Percentiles rank a stretch among this genome's conserved stretches.
Conservation (phyloP, 1,284 basidiomycete genomes). For the Ganoderma leucocontextum region DNA sequence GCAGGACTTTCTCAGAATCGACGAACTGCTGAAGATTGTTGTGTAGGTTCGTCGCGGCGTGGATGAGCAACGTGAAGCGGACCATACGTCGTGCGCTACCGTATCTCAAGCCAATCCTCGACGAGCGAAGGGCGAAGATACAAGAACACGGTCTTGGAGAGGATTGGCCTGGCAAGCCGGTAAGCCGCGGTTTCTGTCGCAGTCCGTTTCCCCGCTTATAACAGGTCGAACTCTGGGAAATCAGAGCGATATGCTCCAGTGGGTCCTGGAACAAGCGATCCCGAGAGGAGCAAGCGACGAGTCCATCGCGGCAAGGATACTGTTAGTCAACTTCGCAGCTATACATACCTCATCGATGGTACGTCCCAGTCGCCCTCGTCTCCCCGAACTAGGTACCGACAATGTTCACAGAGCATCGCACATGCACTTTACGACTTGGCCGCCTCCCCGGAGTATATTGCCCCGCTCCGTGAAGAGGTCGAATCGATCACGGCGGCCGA, state of each 20-base stretch:
- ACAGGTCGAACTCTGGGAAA: not conserved
- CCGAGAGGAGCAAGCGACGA: not conserved
- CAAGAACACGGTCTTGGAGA: constrained; percentile 25
- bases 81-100: not conserved
- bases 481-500: constrained; percentile 35
- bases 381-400: constrained; percentile 41
- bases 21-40: not conserved
- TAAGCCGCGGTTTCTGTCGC: constrained; percentile 8
- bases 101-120: constrained; percentile 30
- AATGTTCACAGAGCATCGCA: constrained; percentile 46
- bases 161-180: constrained; percentile 38
- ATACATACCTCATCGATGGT: constrained; percentile 12
- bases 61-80: not conserved
- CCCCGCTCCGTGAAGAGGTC: constrained; percentile 52
- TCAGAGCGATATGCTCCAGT: constrained; percentile 8
- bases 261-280: constrained; percentile 5
- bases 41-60: not conserved
- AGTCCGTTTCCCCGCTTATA: not conserved
- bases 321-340: constrained; percentile 9
- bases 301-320: not conserved
- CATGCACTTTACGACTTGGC: constrained; percentile 52
- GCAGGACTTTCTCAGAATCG: not conserved
- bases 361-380: constrained; percentile 41
- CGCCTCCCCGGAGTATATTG: constrained; percentile 47
- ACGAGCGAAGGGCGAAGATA: constrained; percentile 29